A percentile compares a stretch with the other conserved stretches of the same genome.
Conservation (phyloP, 1,139 yeast genomes). For the Pichia sp. region DNA sequence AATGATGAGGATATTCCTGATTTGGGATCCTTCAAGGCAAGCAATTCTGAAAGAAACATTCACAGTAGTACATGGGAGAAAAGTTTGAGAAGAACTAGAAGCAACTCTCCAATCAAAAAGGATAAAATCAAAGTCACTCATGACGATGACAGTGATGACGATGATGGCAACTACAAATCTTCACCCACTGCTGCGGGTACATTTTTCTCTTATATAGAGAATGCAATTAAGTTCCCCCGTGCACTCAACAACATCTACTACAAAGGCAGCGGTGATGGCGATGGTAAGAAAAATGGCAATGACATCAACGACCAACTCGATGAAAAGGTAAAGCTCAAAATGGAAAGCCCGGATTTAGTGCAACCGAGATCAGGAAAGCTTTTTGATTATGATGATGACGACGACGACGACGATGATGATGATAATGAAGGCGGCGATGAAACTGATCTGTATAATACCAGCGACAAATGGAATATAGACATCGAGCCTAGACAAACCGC, state of each 20-base stretch:
- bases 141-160: neutral
- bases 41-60: neutral
- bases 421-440: neutral
- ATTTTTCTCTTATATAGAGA: slow-evolving; percentile 8
- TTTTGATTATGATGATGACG: slow-evolving; percentile 20
- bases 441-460: too few species aligned
- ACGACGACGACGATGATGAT: slow-evolving; percentile 9
- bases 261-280: slow-evolving; percentile 2
- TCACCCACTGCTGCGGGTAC: neutral
- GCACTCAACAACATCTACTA: slow-evolving; percentile 5
- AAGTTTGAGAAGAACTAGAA: neutral
- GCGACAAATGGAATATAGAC: slow-evolving; percentile 7
- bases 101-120: slow-evolving; percentile 3
- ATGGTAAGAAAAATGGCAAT: neutral
- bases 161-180: neutral
- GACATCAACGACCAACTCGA: neutral
- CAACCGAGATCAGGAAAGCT: slow-evolving; percentile 17
- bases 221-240: slow-evolving; percentile 6
- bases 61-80: neutral
- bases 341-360: slow-evolving; percentile 14
- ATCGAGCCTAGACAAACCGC: slow-evolving; percentile 12
- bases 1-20: slow-evolving; percentile 8
- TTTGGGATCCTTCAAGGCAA: slow-evolving; percentile 6
- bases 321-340: slow-evolving; percentile 7
- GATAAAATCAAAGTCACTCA: neutral